Evolutionary conservation across 768 basidiomycete genomes (phyloP).

Genomic region (Saitozyma podzolica): DNA sequence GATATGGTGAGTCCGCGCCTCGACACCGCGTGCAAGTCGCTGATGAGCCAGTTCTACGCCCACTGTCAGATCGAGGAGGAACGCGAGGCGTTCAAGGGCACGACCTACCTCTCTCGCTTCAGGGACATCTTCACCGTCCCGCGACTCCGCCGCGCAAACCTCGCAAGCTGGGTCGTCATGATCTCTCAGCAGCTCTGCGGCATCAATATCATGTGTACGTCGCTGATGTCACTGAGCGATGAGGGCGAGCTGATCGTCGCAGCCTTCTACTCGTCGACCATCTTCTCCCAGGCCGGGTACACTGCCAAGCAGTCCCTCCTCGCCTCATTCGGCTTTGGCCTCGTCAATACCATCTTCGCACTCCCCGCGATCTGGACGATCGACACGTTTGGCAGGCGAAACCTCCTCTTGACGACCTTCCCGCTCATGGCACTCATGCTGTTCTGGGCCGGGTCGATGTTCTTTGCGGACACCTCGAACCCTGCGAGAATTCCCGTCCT

Average conservation of each 20-base stretch:
- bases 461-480: constrained; percentile 2
- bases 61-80: constrained; percentile 53
- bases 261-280: constrained; percentile 55
- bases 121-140: constrained; percentile 54
- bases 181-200: constrained; percentile 53
- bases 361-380: constrained; percentile 47
- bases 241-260: constrained; percentile 48
- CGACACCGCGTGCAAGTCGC: background rate
- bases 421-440: constrained; percentile 76
- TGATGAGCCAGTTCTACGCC: constrained; percentile 53
- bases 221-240: constrained; percentile 21
- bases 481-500: too few species aligned
- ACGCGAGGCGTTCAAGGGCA: constrained; percentile 34
- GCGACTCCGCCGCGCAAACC: constrained; percentile 54
- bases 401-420: constrained; percentile 56
- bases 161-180: constrained; percentile 54
- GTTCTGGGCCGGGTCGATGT: constrained; percentile 58
- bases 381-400: constrained; percentile 37
- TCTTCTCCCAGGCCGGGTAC: constrained; percentile 54
- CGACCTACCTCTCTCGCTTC: constrained; percentile 51
- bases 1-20: constrained; percentile 43
- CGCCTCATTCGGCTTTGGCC: constrained; percentile 52
- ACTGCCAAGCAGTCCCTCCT: constrained; percentile 39
- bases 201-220: constrained; percentile 53
- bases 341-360: constrained; percentile 43